A percentile compares a stretch with the other conserved stretches of the same genome.
These are phyloP conservation scores for Salix brachista DNA, from an alignment of 345 rosid species.

Conservation along the genomic window DNA sequence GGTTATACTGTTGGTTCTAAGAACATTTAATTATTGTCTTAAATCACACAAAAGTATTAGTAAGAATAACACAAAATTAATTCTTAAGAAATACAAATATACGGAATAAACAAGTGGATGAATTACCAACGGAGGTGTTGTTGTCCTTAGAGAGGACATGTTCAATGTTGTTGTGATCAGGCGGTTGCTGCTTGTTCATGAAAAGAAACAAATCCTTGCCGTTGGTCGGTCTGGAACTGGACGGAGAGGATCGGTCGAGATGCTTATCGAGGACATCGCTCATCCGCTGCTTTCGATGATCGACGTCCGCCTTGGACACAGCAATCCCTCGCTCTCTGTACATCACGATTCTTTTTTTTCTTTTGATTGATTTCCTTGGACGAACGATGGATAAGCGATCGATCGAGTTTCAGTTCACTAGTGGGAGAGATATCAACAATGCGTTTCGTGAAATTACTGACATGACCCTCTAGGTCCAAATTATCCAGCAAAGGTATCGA, in stretches of 20 bases:
- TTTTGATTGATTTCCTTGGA: conserved; percentile 1
- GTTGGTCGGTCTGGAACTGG: conserved; percentile 58
- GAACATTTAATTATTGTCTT: no score
- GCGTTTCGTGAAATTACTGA: not conserved
- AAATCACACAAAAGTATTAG: no score
- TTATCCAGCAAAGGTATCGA: not conserved
- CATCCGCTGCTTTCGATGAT: conserved; percentile 80
- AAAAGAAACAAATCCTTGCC: conserved; percentile 57
- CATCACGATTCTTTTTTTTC: conserved; percentile 21
- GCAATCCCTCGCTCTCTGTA: conserved; percentile 49
- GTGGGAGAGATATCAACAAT: not conserved
- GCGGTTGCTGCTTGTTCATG: conserved; percentile 53
- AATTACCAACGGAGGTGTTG: conserved; percentile 58
- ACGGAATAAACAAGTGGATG: no score
- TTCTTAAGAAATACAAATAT: not conserved
- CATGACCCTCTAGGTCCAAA: not conserved
- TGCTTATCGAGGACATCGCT: conserved; percentile 69
- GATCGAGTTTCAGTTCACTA: not conserved
- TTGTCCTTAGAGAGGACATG: conserved; percentile 45
- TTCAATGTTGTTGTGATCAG: conserved; percentile 44
- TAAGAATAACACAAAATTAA: not conserved
- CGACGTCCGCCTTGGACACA: conserved; percentile 64
- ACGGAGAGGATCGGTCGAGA: conserved; percentile 71
- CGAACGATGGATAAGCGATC: not conserved
- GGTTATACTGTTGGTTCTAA: no score